These are phyloP conservation scores for Ophiostoma sp. DNA, from an alignment of 2,329 filamentous ascomycete genomes.

Conservation along the genomic window DNA sequence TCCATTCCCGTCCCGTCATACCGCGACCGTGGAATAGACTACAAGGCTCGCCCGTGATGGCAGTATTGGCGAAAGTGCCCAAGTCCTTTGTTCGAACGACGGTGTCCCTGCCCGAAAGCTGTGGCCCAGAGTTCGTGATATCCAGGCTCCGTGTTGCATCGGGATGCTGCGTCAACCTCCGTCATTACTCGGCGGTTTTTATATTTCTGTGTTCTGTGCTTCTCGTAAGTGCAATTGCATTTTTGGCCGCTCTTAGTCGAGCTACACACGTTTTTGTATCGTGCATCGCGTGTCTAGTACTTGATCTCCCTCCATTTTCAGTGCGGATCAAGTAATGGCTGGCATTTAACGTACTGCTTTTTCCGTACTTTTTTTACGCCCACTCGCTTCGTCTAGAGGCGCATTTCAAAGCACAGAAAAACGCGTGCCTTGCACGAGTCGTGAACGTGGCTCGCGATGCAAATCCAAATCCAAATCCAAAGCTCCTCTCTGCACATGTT, in stretches of 20 bases:
- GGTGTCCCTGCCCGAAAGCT: not conserved
- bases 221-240: not conserved
- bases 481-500: not conserved
- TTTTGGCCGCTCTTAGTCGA: not conserved
- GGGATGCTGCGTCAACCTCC: not conserved
- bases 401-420: not conserved
- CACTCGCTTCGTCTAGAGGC: not conserved
- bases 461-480: not conserved
- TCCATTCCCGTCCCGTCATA: not conserved
- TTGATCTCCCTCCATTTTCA: not conserved
- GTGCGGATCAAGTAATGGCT: too few relatives aligned
- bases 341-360: not conserved
- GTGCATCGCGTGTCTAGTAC: not conserved
- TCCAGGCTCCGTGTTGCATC: not conserved
- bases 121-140: constrained; percentile 2
- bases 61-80: not conserved
- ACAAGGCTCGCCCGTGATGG: not conserved
- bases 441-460: not conserved
- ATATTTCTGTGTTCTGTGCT: not conserved
- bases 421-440: constrained; percentile 9
- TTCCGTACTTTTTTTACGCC: not conserved
- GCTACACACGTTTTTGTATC: not conserved
- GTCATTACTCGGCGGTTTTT: not conserved
- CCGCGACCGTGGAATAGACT: not conserved
- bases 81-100: not conserved